Percentiles rank a stretch among this genome's conserved stretches.
phyloP scores from a whole-genome alignment of 2,329 filamentous ascomycete species.

The Xylariomycetidae sp. region DNA sequence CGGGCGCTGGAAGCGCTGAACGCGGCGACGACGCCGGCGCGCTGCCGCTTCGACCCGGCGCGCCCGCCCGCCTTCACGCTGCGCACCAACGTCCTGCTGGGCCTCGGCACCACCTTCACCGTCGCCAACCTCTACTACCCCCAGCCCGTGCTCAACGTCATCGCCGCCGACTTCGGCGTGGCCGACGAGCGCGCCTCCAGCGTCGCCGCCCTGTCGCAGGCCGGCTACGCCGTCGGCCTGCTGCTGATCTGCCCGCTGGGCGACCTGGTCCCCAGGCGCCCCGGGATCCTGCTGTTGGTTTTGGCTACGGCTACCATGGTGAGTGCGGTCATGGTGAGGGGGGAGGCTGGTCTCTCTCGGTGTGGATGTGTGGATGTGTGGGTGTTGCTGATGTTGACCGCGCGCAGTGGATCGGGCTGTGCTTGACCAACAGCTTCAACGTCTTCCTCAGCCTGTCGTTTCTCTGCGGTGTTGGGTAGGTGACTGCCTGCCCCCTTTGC shows the following conservation, averaged over 20 bases:
- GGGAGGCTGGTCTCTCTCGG: too few species aligned
- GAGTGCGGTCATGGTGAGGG: conserved; percentile 19
- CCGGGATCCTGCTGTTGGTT: conserved; percentile 56
- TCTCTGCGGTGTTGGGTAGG: conserved; percentile 42
- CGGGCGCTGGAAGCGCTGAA: too few species aligned
- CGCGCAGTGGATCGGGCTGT: conserved; percentile 53
- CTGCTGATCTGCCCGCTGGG: conserved; percentile 62
- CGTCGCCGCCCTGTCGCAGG: conserved; percentile 62
- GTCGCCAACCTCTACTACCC: conserved; percentile 67
- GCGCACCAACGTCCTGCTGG: conserved; percentile 64
- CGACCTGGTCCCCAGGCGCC: conserved; percentile 51
- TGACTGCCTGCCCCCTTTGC: conserved; percentile 18
- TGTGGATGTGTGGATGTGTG: not conserved
- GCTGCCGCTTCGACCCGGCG: conserved; percentile 62
- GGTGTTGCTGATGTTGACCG: conserved; percentile 2
- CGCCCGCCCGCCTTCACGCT: conserved; percentile 64
- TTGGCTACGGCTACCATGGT: conserved; percentile 57
- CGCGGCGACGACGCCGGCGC: conserved; percentile 57
- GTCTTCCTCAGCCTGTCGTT: conserved; percentile 59
- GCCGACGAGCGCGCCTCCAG: conserved; percentile 50
- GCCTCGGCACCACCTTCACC: conserved; percentile 54
- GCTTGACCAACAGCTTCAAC: conserved; percentile 50
- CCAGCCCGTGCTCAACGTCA: conserved; percentile 60
- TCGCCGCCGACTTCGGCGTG: conserved; percentile 58
- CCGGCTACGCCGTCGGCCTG: conserved; percentile 61